Evolutionary conservation across 78 protist species (phyloP).

Genomic region (Chrysochromulina tobinii): DNA sequence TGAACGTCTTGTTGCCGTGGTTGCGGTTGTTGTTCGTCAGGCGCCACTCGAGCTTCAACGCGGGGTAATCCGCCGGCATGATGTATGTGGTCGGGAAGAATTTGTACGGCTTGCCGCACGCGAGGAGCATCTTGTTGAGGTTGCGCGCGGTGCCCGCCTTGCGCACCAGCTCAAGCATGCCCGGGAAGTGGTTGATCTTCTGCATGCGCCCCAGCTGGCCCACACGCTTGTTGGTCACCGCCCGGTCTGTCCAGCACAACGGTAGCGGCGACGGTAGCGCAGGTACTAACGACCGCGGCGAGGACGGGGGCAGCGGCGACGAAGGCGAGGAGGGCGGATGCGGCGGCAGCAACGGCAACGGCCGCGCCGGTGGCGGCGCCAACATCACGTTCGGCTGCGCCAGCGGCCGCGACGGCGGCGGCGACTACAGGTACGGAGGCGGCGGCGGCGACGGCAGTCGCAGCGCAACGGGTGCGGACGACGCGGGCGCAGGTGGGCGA

Average conservation of each 20-base stretch:
- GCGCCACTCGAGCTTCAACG: neutral
- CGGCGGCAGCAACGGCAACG: too few species aligned
- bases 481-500: too few species aligned
- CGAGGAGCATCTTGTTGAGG: constrained; percentile 8
- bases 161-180: neutral
- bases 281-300: too few species aligned
- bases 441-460: too few species aligned
- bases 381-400: too few species aligned
- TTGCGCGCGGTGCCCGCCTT: neutral
- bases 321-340: too few species aligned
- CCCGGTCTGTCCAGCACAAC: neutral
- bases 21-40: neutral
- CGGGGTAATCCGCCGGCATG: neutral
- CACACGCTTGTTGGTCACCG: neutral
- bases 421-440: too few species aligned
- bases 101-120: neutral
- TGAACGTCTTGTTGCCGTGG: constrained; percentile 13
- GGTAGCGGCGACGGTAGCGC: too few species aligned
- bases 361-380: too few species aligned
- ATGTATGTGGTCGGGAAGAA: neutral
- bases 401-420: too few species aligned
- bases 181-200: constrained; percentile 25
- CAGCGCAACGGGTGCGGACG: too few species aligned
- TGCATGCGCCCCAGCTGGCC: neutral
- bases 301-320: too few species aligned